These are phyloP conservation scores for Beta vulgaris DNA, from an alignment of 148 eudicot genomes.

Conservation along the genomic window DNA sequence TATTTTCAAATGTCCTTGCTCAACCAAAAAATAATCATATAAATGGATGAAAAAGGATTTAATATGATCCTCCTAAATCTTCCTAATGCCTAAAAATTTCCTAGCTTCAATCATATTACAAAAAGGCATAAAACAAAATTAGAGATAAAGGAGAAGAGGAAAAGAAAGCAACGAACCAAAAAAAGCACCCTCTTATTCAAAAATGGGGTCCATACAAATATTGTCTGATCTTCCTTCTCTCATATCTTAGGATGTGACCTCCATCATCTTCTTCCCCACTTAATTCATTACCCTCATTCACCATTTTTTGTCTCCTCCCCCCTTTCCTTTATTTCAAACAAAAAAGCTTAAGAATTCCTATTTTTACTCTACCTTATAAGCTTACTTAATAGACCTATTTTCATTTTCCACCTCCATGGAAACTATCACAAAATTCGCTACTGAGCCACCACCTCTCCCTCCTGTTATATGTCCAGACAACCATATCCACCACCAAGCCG, in stretches of 20 bases:
- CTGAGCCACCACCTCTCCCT: not conserved
- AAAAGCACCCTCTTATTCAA: constrained; percentile 28
- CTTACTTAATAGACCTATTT: constrained; percentile 3
- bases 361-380: too few species aligned
- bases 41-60: not conserved
- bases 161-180: constrained; percentile 37
- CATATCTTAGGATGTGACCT: constrained; percentile 39
- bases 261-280: constrained; percentile 24
- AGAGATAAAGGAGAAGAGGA: constrained; percentile 5
- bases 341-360: not conserved
- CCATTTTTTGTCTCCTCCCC: constrained; percentile 25
- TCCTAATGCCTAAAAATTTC: too few species aligned
- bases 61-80: not conserved
- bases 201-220: constrained; percentile 31
- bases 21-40: not conserved
- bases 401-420: constrained; percentile 16
- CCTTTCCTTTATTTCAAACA: constrained; percentile 13
- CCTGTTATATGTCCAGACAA: not conserved
- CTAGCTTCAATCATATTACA: not conserved
- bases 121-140: not conserved
- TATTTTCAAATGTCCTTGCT: not conserved
- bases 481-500: not conserved
- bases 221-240: constrained; percentile 23
- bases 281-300: constrained; percentile 30
- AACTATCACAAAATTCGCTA: constrained; percentile 1